phyloP scores from a whole-genome alignment of 1,284 basidiomycete genomes.

The Cutaneotrichosporon arboriforme region DNA sequence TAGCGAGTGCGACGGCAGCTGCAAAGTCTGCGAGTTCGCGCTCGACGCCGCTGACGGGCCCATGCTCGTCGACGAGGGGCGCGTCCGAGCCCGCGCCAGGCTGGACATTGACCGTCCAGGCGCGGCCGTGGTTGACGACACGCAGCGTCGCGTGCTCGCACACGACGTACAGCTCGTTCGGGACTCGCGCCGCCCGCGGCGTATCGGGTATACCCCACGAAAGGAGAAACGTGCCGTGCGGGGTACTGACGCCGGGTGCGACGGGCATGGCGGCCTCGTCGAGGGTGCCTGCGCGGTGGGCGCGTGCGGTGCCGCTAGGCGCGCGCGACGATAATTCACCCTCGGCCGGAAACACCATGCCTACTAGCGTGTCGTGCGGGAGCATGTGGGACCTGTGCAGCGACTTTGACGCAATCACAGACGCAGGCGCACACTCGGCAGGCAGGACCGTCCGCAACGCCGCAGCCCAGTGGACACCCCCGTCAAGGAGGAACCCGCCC shows the following conservation, averaged over 20 bases:
- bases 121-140: conserved; percentile 40
- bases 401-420: conserved; percentile 61
- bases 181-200: conserved; percentile 9
- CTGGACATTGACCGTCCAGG: conserved; percentile 58
- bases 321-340: conserved; percentile 58
- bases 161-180: conserved; percentile 31
- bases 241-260: conserved; percentile 28
- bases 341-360: conserved; percentile 52
- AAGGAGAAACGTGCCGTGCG: conserved; percentile 36
- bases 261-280: conserved; percentile 21
- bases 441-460: conserved; percentile 37
- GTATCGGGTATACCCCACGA: conserved; percentile 37
- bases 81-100: conserved; percentile 47
- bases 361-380: conserved; percentile 65
- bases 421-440: conserved; percentile 43
- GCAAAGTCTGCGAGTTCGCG: conserved; percentile 62
- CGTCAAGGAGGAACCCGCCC: conserved; percentile 53
- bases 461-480: conserved; percentile 44
- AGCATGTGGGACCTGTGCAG: conserved; percentile 63
- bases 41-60: conserved; percentile 57
- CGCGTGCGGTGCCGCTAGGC: conserved; percentile 50
- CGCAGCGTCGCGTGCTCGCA: conserved; percentile 49
- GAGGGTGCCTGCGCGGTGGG: conserved; percentile 6
- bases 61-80: conserved; percentile 49
- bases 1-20: conserved; percentile 51